Percentiles rank a stretch among this genome's conserved stretches.
These are phyloP conservation scores for Phytophthora meadii DNA, from an alignment of 352 stramenopile genomes.

Conservation along the genomic window DNA sequence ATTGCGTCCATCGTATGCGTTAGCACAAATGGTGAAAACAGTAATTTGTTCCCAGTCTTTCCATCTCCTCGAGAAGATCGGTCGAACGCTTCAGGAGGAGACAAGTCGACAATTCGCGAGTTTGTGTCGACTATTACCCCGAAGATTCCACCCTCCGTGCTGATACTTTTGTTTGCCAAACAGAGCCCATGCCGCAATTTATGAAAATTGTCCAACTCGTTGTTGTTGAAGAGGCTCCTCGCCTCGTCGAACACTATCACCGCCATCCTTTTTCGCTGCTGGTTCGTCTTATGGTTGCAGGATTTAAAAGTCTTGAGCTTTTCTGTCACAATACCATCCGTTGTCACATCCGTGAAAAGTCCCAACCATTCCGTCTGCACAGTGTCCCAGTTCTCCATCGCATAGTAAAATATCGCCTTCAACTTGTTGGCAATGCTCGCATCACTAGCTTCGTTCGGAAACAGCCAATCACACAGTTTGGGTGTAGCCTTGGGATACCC, in stretches of 20 bases:
- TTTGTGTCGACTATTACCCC: constrained; percentile 21
- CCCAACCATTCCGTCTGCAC: constrained; percentile 7
- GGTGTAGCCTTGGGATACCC: constrained; percentile 6
- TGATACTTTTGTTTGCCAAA: background rate
- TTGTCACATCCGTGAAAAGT: constrained; percentile 2
- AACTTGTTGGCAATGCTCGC: background rate
- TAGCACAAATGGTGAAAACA: constrained; percentile 20
- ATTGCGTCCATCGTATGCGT: constrained; percentile 18
- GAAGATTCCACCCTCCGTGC: constrained; percentile 7
- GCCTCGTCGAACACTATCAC: constrained; percentile 19
- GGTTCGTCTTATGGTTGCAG: too few relatives aligned
- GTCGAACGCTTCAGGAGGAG: background rate
- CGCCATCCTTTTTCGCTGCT: background rate
- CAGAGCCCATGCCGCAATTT: background rate
- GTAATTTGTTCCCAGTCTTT: background rate
- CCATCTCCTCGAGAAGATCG: background rate
- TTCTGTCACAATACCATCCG: background rate
- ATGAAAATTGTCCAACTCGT: background rate
- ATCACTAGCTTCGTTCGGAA: background rate
- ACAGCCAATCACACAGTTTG: constrained; percentile 12
- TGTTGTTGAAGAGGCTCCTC: background rate
- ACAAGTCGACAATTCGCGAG: constrained; percentile 7
- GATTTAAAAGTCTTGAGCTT: background rate
- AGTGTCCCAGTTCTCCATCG: background rate
- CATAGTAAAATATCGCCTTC: constrained; percentile 1